Evolutionary conservation across 768 basidiomycete species (phyloP), one percentile per base, ranked within the genome.

Genomic region (Gautieria morchelliformis): DNA sequence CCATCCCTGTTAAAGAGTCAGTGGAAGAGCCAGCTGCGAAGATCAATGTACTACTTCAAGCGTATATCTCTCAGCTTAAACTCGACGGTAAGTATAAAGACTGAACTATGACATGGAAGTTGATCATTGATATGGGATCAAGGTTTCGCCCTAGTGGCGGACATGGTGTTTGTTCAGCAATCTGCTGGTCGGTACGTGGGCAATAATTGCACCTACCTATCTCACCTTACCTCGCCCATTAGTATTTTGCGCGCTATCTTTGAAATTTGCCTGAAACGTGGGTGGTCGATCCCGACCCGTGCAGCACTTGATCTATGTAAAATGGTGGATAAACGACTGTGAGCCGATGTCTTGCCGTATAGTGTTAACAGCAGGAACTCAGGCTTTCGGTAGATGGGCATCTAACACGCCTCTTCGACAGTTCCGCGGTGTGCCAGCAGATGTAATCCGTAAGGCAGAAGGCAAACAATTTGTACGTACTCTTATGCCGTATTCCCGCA

Each of bases 401-500:
- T 93, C 93, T 0, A 98, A 98, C 94, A 93, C 94, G 0, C 94
- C 95, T 8, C 77, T 98, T 39, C 81, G 96, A 39, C 96, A 99
- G 68, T 98, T 98, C 78, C 92, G 87, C 68, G 86, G 87, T 62
- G 85, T 95, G 0, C 94, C 93, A 0, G 68, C 78, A 19, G 91
- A 95, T 48, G 84, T 95, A 35, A 74, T 94, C 49, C 74, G 89
- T 27, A 93, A 94, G 66, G 93, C 94, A 0, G 95, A 98, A 70
- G 87, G 90, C 15, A 98, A 98, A 69, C 95, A 98, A 78, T 98
- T 98, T 77, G 88, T 90, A 65, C 66, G 84, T 78, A 17, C 39
- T 52, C 42, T 35, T 62, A 20, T 14, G 15, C 44, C 12, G 58
- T 37, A 1, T 51, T 11, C 19, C 37, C 12, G 50, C 30, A 10